Conservation (phyloP, 768 basidiomycete species). For the Pisolithus orientalis region DNA sequence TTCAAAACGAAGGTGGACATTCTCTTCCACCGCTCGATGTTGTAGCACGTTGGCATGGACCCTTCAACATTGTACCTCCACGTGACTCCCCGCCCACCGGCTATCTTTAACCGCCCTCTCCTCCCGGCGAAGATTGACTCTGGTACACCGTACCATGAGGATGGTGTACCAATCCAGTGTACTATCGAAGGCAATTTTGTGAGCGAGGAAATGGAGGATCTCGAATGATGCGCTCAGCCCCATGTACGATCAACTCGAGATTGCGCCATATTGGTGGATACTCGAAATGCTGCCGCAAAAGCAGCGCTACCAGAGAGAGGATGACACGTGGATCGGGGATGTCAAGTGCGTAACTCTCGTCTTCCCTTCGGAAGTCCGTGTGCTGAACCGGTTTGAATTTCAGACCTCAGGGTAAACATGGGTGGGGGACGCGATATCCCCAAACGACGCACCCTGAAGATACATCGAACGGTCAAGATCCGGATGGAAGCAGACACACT, state of each 20-base stretch:
- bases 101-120: constrained; percentile 13
- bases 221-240: constrained; percentile 48
- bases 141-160: no score
- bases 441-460: constrained; percentile 31
- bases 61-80: constrained; percentile 18
- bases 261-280: constrained; percentile 53
- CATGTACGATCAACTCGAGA: constrained; percentile 51
- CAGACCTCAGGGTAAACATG: constrained; percentile 19
- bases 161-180: no score
- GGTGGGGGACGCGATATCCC: constrained; percentile 34
- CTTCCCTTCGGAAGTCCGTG: not conserved
- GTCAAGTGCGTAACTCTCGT: constrained; percentile 11
- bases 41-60: constrained; percentile 36
- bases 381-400: not conserved
- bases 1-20: constrained; percentile 39
- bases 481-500: constrained; percentile 40
- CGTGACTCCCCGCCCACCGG: constrained; percentile 37
- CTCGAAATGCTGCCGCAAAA: constrained; percentile 48
- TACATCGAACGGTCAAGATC: constrained; percentile 37
- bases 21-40: constrained; percentile 44
- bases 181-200: constrained; percentile 11
- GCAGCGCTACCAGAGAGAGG: constrained; percentile 21
- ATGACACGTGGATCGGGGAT: constrained; percentile 8
- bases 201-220: constrained; percentile 58
- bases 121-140: no score